A percentile compares a stretch with the other conserved stretches of the same genome.
phyloP scores from a whole-genome alignment of 169 alveolate species.

The Eimeria maxima region DNA sequence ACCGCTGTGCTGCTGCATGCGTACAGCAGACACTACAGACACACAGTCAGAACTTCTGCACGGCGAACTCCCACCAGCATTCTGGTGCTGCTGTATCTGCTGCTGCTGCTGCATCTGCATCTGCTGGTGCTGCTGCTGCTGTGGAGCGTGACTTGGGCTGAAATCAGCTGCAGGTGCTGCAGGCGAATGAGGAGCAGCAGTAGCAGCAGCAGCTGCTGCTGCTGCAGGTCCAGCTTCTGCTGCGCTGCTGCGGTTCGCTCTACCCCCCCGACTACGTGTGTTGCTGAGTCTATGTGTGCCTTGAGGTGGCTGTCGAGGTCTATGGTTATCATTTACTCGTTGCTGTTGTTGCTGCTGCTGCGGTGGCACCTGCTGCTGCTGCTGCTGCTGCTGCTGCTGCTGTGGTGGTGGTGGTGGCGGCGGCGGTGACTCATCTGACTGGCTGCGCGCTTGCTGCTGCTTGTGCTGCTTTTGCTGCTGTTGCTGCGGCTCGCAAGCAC shows the following conservation, averaged over 20 bases:
- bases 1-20: conserved; percentile 40
- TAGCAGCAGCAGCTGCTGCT: conserved; percentile 38
- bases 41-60: not conserved
- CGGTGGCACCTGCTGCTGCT: not conserved
- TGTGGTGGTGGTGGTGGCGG: not conserved
- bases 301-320: not conserved
- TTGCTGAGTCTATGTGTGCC: conserved; percentile 12
- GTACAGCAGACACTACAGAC: not conserved
- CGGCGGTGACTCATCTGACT: conserved; percentile 37
- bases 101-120: conserved; percentile 9
- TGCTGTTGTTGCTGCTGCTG: conserved; percentile 23
- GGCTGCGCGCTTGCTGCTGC: conserved; percentile 47
- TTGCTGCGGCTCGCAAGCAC: not conserved
- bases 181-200: not conserved
- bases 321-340: not conserved
- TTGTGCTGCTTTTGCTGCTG: conserved; percentile 13
- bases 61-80: not conserved
- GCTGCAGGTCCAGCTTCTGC: conserved; percentile 14
- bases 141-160: not conserved
- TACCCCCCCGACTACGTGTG: conserved; percentile 19
- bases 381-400: conserved; percentile 44
- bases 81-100: conserved; percentile 24
- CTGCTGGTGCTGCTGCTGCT: not conserved
- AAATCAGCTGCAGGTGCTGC: conserved; percentile 9
- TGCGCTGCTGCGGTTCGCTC: conserved; percentile 31